These are phyloP conservation scores for Coleophoma eucalyptorum DNA, from an alignment of 2,329 filamentous ascomycete species.

Conservation along the genomic window DNA sequence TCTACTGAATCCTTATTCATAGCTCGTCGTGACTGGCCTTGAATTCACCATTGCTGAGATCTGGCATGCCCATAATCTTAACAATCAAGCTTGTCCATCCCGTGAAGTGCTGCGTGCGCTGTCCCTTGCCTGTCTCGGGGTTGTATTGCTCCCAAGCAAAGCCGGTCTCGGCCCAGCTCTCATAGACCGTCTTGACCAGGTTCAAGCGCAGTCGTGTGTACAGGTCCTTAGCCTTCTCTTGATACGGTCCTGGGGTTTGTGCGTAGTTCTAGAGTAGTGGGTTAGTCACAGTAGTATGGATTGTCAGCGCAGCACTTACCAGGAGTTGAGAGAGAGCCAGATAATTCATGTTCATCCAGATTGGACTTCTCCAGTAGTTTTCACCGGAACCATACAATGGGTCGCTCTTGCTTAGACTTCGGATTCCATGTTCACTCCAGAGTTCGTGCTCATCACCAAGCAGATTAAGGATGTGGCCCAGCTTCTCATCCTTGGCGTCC, in stretches of 20 bases:
- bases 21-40: neutral
- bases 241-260: conserved; percentile 60
- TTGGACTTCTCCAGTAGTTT: conserved; percentile 94
- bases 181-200: conserved; percentile 83
- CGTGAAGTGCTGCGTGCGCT: conserved; percentile 95
- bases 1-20: neutral
- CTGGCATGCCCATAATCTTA: conserved; percentile 94
- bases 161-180: conserved; percentile 83
- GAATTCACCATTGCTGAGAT: conserved; percentile 33
- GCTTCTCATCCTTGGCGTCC: conserved; percentile 65
- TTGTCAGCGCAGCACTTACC: conserved; percentile 37
- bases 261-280: conserved; percentile 59
- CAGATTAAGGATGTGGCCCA: conserved; percentile 73
- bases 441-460: conserved; percentile 78
- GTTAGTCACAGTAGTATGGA: conserved; percentile 6
- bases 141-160: conserved; percentile 99
- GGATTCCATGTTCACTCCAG: conserved; percentile 86
- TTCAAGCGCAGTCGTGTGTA: conserved; percentile 79
- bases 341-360: conserved; percentile 98
- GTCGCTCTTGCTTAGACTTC: conserved; percentile 82
- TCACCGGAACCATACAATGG: conserved; percentile 84
- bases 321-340: conserved; percentile 74
- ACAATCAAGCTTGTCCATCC: conserved; percentile 99
- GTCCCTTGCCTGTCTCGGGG: conserved; percentile 86
- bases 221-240: conserved; percentile 63